Conservation (phyloP, 1,284 basidiomycete species). For the Leccinum fallax region DNA sequence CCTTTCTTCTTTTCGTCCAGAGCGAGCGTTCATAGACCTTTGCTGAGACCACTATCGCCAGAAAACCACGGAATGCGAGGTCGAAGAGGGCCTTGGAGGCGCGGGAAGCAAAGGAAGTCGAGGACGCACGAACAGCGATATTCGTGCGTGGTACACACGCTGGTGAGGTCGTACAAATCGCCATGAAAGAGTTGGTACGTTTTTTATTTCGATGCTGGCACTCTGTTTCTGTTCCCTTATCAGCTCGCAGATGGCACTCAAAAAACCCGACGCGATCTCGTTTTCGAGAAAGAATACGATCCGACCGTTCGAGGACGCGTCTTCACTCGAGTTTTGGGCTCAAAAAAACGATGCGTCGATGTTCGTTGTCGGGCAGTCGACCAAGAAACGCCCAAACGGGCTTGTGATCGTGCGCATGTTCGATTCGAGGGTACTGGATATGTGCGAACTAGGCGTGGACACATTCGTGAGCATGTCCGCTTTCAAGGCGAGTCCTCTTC, state of each 20-base stretch:
- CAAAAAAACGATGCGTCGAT: conserved; percentile 94
- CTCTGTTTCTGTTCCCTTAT: background rate
- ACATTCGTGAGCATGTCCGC: conserved; percentile 76
- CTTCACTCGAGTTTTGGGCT: conserved; percentile 92
- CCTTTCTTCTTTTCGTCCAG: background rate
- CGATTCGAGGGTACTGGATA: conserved; percentile 87
- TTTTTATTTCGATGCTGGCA: background rate
- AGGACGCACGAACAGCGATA: conserved; percentile 82
- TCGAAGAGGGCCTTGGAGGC: conserved; percentile 93
- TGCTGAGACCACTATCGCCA: conserved; percentile 30
- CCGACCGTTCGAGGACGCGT: conserved; percentile 87
- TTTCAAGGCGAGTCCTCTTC: conserved; percentile 68
- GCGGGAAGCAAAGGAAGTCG: conserved; percentile 87
- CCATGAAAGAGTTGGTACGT: conserved; percentile 88
- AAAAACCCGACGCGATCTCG: conserved; percentile 85
- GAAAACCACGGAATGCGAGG: conserved; percentile 96
- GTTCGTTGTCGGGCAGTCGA: conserved; percentile 90
- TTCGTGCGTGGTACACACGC: conserved; percentile 91
- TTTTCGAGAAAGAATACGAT: conserved; percentile 96
- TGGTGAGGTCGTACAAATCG: conserved; percentile 77
- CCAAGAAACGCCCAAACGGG: conserved; percentile 93
- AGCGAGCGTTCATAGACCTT: too few species aligned
- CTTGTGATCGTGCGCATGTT: conserved; percentile 89
- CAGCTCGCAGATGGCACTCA: conserved; percentile 77
- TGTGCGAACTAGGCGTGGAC: conserved; percentile 92